A percentile compares a stretch with the other conserved stretches of the same genome.
Conservation (phyloP, 2,329 filamentous ascomycete genomes). For the Aspergillus novofumigatus region DNA sequence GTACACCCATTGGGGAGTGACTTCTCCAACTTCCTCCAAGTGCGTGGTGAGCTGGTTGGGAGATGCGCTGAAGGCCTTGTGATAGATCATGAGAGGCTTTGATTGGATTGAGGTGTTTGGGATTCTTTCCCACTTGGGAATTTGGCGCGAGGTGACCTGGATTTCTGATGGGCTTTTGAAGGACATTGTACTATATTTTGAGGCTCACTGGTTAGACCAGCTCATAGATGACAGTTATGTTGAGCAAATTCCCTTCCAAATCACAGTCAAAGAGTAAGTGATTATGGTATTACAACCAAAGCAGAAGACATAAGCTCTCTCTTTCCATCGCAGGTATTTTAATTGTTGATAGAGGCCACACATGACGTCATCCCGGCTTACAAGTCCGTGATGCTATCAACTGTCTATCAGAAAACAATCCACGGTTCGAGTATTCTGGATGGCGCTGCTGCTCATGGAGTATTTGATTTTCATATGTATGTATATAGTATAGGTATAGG, state of each 20-base stretch:
- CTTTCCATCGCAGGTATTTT: neutral
- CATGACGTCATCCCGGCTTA: slow-evolving; percentile 7
- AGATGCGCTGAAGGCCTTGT: slow-evolving; percentile 51
- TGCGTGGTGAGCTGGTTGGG: slow-evolving; percentile 54
- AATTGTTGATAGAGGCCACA: neutral
- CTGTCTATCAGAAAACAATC: neutral
- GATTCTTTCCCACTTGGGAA: slow-evolving; percentile 53
- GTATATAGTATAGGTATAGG: too few relatives aligned
- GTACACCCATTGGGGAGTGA: slow-evolving; percentile 63
- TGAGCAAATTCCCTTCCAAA: neutral
- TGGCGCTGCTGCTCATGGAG: neutral
- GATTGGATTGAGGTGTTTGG: slow-evolving; percentile 64
- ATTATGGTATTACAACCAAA: neutral
- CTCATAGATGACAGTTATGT: neutral
- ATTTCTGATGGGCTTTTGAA: slow-evolving; percentile 49
- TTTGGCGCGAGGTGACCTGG: slow-evolving; percentile 54
- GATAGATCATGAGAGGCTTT: slow-evolving; percentile 64
- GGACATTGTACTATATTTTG: slow-evolving; percentile 19
- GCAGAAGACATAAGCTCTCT: neutral
- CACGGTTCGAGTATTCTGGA: neutral
- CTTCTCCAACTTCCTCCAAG: slow-evolving; percentile 50
- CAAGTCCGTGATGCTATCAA: neutral
- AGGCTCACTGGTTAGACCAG: neutral
- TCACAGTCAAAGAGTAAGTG: neutral
- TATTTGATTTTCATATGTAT: neutral